These are phyloP conservation scores for Pseudonectria foliicola DNA, from an alignment of 2,329 filamentous ascomycete genomes.

Conservation along the genomic window DNA sequence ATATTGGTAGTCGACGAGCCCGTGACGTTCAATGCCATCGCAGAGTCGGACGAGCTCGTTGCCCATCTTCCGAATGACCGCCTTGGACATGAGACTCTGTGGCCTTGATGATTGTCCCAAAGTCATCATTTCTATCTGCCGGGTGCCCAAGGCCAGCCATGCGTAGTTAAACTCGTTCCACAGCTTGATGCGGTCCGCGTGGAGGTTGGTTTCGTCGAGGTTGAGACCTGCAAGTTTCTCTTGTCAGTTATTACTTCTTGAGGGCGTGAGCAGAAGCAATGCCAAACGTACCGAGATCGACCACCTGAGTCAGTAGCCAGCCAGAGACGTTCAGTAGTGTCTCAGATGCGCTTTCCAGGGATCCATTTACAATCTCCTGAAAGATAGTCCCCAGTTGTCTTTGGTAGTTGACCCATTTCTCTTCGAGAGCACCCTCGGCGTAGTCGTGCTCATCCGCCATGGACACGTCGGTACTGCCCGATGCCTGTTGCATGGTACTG, in stretches of 20 bases:
- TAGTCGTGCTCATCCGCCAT: slow-evolving; percentile 52
- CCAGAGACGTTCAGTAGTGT: slow-evolving; percentile 45
- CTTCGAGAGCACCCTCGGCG: slow-evolving; percentile 50
- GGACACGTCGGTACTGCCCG: slow-evolving; percentile 35
- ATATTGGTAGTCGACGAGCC: slow-evolving; percentile 96
- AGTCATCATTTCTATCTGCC: slow-evolving; percentile 69
- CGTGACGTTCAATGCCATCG: slow-evolving; percentile 80
- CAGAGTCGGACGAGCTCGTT: slow-evolving; percentile 76
- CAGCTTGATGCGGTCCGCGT: slow-evolving; percentile 69
- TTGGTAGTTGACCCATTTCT: slow-evolving; percentile 62
- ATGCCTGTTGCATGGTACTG: slow-evolving; percentile 36
- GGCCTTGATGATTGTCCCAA: slow-evolving; percentile 49
- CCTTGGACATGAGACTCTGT: slow-evolving; percentile 59
- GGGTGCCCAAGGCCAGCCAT: slow-evolving; percentile 78
- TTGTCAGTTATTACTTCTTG: slow-evolving; percentile 1
- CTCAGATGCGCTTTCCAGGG: slow-evolving; percentile 43
- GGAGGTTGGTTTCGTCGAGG: slow-evolving; percentile 70
- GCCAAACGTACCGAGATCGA: slow-evolving; percentile 45
- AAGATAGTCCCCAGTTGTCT: slow-evolving; percentile 60
- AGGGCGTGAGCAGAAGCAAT: neutral
- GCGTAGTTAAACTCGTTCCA: slow-evolving; percentile 95
- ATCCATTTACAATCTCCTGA: slow-evolving; percentile 55
- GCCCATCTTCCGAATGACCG: slow-evolving; percentile 70
- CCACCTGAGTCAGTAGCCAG: slow-evolving; percentile 50
- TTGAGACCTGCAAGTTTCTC: slow-evolving; percentile 58